Evolutionary conservation across 257 asterid genomes (phyloP).

Genomic region (Apocynum venetum): DNA sequence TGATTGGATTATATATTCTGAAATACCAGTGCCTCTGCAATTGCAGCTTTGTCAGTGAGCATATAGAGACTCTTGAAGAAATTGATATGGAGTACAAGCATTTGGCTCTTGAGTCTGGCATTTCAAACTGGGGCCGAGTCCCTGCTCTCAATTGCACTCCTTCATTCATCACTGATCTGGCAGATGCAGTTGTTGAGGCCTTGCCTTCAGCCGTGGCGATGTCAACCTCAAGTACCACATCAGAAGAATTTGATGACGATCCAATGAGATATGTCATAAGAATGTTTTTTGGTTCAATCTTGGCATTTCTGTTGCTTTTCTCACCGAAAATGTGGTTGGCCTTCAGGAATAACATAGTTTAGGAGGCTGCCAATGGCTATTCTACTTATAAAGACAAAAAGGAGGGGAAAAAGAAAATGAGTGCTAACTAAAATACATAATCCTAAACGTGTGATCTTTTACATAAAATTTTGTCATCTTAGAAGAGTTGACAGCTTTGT

Average conservation of each 20-base stretch:
- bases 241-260: conserved; percentile 43
- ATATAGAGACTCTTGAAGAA: conserved; percentile 96
- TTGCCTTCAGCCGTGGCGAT: conserved; percentile 73
- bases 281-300: conserved; percentile 65
- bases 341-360: conserved; percentile 37
- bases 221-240: conserved; percentile 29
- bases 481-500: not conserved
- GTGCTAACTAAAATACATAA: not conserved
- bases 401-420: not conserved
- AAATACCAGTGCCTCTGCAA: conserved; percentile 7
- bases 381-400: too few relatives aligned
- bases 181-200: conserved; percentile 90
- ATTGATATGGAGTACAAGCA: conserved; percentile 94
- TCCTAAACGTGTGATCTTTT: not conserved
- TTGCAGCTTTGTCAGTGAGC: conserved; percentile 96
- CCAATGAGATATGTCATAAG: conserved; percentile 38
- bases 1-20: not conserved
- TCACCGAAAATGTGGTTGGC: conserved; percentile 49
- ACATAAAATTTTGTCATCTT: not conserved
- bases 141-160: conserved; percentile 94
- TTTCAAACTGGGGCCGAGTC: conserved; percentile 92
- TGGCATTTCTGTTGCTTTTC: conserved; percentile 68
- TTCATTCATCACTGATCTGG: conserved; percentile 73
- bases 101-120: conserved; percentile 82
- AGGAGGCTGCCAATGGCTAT: not conserved